phyloP scores from a whole-genome alignment of 2,329 filamentous ascomycete genomes.

The Pseudocercospora cruenta region DNA sequence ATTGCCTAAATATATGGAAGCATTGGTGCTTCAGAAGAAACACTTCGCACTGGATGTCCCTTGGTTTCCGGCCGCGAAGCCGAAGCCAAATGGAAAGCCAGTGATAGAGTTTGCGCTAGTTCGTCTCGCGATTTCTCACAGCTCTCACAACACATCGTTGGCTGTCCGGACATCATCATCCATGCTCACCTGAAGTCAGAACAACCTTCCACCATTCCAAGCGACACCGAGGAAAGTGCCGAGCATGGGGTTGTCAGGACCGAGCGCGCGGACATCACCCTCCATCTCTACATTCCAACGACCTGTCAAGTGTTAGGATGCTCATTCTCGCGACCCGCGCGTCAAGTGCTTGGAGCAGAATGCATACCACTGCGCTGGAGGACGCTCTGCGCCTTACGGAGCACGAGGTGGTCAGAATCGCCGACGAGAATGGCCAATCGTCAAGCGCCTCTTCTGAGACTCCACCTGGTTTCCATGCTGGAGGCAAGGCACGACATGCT shows the following conservation, averaged over 20 bases:
- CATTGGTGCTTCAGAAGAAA: background rate
- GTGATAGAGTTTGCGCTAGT: constrained; percentile 8
- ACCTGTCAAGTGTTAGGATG: background rate
- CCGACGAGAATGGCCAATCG: background rate
- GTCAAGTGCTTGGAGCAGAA: constrained; percentile 6
- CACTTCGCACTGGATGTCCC: background rate
- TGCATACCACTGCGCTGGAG: constrained; percentile 3
- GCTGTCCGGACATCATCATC: constrained; percentile 8
- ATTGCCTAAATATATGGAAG: background rate
- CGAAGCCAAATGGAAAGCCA: background rate
- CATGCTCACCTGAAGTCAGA: constrained; percentile 10
- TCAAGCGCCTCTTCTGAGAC: background rate
- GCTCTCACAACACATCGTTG: background rate
- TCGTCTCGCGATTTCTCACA: background rate
- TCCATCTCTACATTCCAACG: background rate
- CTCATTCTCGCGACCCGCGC: constrained; percentile 11
- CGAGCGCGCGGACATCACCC: constrained; percentile 2
- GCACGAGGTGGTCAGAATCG: background rate
- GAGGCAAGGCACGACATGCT: background rate
- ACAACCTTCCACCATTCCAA: constrained; percentile 1
- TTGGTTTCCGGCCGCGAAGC: background rate
- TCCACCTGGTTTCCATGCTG: constrained; percentile 1
- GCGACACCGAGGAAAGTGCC: constrained; percentile 5
- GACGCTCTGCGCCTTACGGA: background rate
- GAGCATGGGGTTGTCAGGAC: background rate